Base-by-base conservation (phyloP, 1,284 basidiomycete genomes). In the Cutaneotrichosporon daszewskae region DNA sequence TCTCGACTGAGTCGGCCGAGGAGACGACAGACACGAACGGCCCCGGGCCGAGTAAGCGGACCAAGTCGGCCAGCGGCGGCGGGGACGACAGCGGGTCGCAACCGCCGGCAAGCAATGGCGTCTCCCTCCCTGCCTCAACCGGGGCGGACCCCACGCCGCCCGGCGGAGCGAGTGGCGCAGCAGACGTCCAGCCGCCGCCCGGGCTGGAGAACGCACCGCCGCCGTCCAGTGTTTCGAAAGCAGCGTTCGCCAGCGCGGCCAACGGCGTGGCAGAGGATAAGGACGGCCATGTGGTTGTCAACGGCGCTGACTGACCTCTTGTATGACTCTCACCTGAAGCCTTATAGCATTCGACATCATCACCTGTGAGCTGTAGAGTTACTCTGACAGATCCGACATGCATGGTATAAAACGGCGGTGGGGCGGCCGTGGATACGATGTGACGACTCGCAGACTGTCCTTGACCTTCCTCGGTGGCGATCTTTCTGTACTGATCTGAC, bases 41-140 rank as follows among this genome's bases (percentile, higher is more conserved):
- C 20, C 63, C 61, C 32, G 66, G 67, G 17, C 67, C 67, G 7
- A 55, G 53, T 40, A 69, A 69, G 50, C 61, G 65, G 14, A 49
- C 64, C 22, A 67, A 63, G 65, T 66, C 37, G 42, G 58, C 52
- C 13, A 11, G 4, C 4, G 34, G 28, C 14, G 32, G 17, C 13
- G 20, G 20, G n/a, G 29, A 39, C 18, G 39, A 26, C 8, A 27
- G 31, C 32, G 14, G 28, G 23, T 25, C 42, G 23, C 36, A 16
- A 25, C 13, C 17, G 5, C 10, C 17, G 14, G 14, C 40, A 11
- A 33, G 12, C 20, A 35, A 35, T 18, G 45, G 40, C 28, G 25
- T 26, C 13, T 12, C 35, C 4, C 18, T 46, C 6, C 53, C 56
- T 5, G 32, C 53, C 17, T 51, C 56, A 3, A 55, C 52, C 10